Conservation (phyloP, 306 rosid genomes). For the Gastrolobium bilobum region DNA sequence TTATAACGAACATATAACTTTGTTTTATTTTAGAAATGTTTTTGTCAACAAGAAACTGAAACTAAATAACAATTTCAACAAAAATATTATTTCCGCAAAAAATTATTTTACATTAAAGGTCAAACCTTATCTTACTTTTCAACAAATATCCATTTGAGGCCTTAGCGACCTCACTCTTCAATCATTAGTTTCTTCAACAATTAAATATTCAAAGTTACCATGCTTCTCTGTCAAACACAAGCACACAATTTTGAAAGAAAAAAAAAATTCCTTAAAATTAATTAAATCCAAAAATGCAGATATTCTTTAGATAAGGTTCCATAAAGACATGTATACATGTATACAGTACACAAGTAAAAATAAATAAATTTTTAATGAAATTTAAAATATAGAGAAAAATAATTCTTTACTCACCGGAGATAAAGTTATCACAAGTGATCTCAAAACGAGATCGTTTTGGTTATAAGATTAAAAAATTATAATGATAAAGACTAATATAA, state of each 20-base stretch:
- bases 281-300: too few species aligned
- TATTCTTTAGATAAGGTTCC: too few species aligned
- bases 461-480: too few species aligned
- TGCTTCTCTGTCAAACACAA: not conserved
- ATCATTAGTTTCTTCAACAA: not conserved
- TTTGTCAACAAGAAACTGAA: not conserved
- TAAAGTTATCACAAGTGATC: too few species aligned
- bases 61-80: not conserved
- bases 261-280: too few species aligned
- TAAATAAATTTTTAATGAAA: too few species aligned
- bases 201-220: not conserved
- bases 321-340: too few species aligned
- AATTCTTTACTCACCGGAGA: too few species aligned
- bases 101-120: not conserved
- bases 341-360: too few species aligned
- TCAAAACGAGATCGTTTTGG: too few species aligned
- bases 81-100: not conserved
- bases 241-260: not conserved
- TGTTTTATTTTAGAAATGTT: not conserved
- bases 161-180: not conserved
- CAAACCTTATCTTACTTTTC: not conserved
- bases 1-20: not conserved
- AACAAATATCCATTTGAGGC: constrained; percentile 13
- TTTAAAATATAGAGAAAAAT: too few species aligned
- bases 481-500: too few species aligned